Percentiles rank a stretch among this genome's conserved stretches.
Conservation (phyloP, 2,329 filamentous ascomycete species). For the Aspergillus quadricinctus region DNA sequence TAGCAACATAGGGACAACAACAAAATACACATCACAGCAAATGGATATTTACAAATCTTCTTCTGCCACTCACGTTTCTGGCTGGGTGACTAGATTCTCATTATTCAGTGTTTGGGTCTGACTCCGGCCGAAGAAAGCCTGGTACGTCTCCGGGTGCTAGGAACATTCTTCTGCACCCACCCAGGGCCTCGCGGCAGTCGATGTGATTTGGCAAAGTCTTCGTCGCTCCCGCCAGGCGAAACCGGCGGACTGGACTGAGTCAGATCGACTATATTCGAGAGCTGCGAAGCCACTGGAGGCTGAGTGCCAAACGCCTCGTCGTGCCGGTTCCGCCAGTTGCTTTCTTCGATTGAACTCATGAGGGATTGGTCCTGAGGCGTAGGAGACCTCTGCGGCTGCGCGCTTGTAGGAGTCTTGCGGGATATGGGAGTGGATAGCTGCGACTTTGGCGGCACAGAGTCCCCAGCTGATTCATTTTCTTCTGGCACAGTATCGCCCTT, state of each 20-base stretch:
- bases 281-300: constrained; percentile 10
- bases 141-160: constrained; percentile 12
- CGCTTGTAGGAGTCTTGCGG: neutral
- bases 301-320: neutral
- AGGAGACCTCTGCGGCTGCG: constrained; percentile 1
- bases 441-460: constrained; percentile 1
- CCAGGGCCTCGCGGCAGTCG: constrained; percentile 24
- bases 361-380: constrained; percentile 8
- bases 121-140: constrained; percentile 17
- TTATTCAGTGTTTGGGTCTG: constrained; percentile 16
- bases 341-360: constrained; percentile 9
- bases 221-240: constrained; percentile 24
- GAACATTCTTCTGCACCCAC: constrained; percentile 26
- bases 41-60: neutral
- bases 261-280: constrained; percentile 29
- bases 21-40: neutral
- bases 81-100: constrained; percentile 16
- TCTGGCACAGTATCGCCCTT: constrained; percentile 1
- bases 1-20: neutral
- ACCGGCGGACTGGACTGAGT: constrained; percentile 33
- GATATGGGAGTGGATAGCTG: constrained; percentile 7
- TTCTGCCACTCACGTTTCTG: constrained; percentile 13
- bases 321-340: neutral
- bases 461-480: constrained; percentile 3
- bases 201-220: constrained; percentile 26